Conservation (phyloP, 2,329 filamentous ascomycete species). For the Cercospora sojina region DNA sequence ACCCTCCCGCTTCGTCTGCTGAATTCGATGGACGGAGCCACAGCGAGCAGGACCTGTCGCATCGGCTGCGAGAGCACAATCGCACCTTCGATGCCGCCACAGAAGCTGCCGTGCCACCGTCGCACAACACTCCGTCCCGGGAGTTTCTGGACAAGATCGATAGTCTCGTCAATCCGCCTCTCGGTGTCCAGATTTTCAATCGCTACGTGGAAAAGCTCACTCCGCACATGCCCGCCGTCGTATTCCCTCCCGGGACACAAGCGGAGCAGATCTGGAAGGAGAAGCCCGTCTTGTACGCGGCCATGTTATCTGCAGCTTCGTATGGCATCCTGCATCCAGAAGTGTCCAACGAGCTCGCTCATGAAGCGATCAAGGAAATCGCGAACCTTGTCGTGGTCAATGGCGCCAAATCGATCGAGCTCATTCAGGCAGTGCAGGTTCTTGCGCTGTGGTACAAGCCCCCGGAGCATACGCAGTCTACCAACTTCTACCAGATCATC, state of each 20-base stretch:
- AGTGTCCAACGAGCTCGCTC: constrained; percentile 61
- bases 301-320: constrained; percentile 56
- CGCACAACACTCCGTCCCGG: constrained; percentile 27
- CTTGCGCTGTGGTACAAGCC: constrained; percentile 82
- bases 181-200: constrained; percentile 57
- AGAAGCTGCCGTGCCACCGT: constrained; percentile 29
- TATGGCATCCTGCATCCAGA: constrained; percentile 53
- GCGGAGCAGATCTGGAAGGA: constrained; percentile 56
- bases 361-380: constrained; percentile 69
- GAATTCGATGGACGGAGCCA: constrained; percentile 11
- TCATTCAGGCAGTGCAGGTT: constrained; percentile 76
- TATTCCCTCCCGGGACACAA: constrained; percentile 55
- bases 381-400: constrained; percentile 72
- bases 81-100: constrained; percentile 11
- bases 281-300: constrained; percentile 60
- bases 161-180: constrained; percentile 51
- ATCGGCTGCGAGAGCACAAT: constrained; percentile 10
- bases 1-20: background rate
- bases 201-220: constrained; percentile 57
- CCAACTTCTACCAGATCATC: constrained; percentile 86
- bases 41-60: constrained; percentile 9
- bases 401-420: constrained; percentile 77
- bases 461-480: constrained; percentile 77
- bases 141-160: constrained; percentile 41
- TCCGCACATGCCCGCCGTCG: constrained; percentile 58